Evolutionary conservation across 129 eudicot genomes (phyloP).

Genomic region (Chrysanthemum lavandulifolium): DNA sequence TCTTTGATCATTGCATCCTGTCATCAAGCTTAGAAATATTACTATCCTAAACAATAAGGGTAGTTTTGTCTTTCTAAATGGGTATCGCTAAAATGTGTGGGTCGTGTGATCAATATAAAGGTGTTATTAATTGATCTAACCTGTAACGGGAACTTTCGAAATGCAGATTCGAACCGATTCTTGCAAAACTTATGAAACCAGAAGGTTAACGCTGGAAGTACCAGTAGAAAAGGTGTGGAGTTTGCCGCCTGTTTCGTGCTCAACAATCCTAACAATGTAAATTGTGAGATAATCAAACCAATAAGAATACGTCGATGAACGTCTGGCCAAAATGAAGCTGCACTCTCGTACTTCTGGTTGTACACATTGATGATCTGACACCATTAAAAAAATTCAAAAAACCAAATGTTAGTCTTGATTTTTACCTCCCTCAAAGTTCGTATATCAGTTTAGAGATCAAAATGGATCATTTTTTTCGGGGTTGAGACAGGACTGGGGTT

Average conservation of each 20-base stretch:
- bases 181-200: conserved; percentile 81
- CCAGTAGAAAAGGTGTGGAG: conserved; percentile 58
- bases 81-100: neutral
- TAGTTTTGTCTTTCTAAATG: neutral
- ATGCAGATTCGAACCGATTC: conserved; percentile 86
- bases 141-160: conserved; percentile 74
- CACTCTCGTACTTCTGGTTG: conserved; percentile 89
- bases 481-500: too few species aligned
- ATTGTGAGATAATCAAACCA: conserved; percentile 70
- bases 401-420: conserved; percentile 6
- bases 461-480: neutral
- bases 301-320: conserved; percentile 74
- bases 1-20: conserved; percentile 96
- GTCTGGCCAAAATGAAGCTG: conserved; percentile 93
- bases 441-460: neutral
- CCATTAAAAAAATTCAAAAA: conserved; percentile 9
- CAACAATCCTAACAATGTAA: conserved; percentile 73
- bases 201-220: conserved; percentile 73
- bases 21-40: conserved; percentile 38
- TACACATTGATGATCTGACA: conserved; percentile 83
- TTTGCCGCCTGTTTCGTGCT: conserved; percentile 58
- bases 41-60: conserved; percentile 31
- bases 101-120: neutral
- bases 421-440: conserved; percentile 30
- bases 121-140: conserved; percentile 34